Evolutionary conservation across 2,329 filamentous ascomycete genomes (phyloP).

Genomic region (Colletotrichum lindemuthianum): DNA sequence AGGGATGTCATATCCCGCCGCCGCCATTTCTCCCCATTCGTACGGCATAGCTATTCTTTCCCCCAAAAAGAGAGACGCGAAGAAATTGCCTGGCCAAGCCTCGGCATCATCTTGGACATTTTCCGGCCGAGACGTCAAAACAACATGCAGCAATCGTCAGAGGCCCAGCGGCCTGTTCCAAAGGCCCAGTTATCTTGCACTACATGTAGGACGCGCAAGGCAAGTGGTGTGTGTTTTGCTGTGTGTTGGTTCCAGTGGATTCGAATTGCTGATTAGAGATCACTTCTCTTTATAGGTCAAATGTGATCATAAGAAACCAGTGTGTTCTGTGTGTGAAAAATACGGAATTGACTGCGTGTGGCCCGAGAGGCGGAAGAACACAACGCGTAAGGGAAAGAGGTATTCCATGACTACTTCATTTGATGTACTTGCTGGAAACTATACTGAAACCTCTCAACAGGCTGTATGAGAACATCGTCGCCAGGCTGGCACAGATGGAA

Average conservation of each 20-base stretch:
- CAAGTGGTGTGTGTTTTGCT: neutral
- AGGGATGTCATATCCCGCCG: too few species aligned
- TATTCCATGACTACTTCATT: neutral
- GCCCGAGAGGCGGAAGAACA: slow-evolving; percentile 18
- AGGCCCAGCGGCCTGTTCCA: neutral
- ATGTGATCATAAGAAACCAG: slow-evolving; percentile 16
- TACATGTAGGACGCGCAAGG: slow-evolving; percentile 2
- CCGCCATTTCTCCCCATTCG: too few species aligned
- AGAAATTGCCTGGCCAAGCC: too few species aligned
- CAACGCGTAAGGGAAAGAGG: slow-evolving; percentile 3
- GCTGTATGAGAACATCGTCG: slow-evolving; percentile 11
- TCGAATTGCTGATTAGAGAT: neutral
- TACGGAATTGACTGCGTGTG: slow-evolving; percentile 12
- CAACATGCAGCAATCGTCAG: neutral
- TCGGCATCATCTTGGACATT: too few species aligned
- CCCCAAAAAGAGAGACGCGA: too few species aligned
- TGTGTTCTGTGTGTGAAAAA: slow-evolving; percentile 19
- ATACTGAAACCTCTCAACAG: neutral
- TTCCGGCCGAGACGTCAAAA: neutral
- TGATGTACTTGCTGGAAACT: neutral
- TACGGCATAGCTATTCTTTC: too few species aligned
- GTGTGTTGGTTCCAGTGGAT: neutral
- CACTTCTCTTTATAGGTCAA: neutral
- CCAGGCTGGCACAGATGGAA: slow-evolving; percentile 18
- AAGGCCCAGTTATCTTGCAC: neutral